Percentiles rank a stretch among this genome's conserved stretches.
Evolutionary conservation across 306 rosid genomes (phyloP).

Genomic region (Acacia acuminata): DNA sequence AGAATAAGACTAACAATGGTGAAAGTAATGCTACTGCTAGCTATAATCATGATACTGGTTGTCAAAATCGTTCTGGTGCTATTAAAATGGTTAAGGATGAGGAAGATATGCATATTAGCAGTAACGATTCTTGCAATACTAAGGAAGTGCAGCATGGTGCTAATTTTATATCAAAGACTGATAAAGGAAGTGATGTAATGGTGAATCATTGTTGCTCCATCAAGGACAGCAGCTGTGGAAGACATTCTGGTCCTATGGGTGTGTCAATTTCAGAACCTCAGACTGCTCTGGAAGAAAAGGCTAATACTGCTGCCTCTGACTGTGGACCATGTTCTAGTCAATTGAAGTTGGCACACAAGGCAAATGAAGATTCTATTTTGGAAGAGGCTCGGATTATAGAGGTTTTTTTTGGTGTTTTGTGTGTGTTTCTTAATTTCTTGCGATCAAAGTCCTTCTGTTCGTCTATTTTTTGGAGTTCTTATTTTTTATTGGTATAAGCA

Average conservation of each 20-base stretch:
- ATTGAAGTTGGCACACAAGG: constrained; percentile 55
- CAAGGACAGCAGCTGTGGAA: constrained; percentile 35
- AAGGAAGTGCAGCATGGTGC: constrained; percentile 43
- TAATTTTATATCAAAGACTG: constrained; percentile 32
- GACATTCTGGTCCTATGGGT: constrained; percentile 25
- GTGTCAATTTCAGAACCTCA: constrained; percentile 39
- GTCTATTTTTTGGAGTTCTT: constrained; percentile 3
- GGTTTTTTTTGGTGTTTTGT: constrained; percentile 48
- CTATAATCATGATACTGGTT: constrained; percentile 43
- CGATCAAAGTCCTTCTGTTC: constrained; percentile 19
- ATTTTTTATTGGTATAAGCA: constrained; percentile 1
- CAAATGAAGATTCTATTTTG: constrained; percentile 74
- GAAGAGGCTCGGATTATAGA: constrained; percentile 74
- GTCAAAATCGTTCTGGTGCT: constrained; percentile 44
- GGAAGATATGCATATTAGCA: constrained; percentile 39
- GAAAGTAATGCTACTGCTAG: constrained; percentile 37
- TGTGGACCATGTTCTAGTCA: constrained; percentile 36
- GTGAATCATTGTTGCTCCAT: constrained; percentile 36
- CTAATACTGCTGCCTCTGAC: constrained; percentile 39
- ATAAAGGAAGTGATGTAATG: constrained; percentile 35
- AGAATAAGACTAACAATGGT: constrained; percentile 26
- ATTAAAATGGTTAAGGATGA: constrained; percentile 39
- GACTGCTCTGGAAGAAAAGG: constrained; percentile 35
- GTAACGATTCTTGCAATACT: constrained; percentile 34
- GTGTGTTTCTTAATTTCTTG: not conserved